Evolutionary conservation across 768 basidiomycete genomes (phyloP).

Genomic region (Pulveroboletus sp.): DNA sequence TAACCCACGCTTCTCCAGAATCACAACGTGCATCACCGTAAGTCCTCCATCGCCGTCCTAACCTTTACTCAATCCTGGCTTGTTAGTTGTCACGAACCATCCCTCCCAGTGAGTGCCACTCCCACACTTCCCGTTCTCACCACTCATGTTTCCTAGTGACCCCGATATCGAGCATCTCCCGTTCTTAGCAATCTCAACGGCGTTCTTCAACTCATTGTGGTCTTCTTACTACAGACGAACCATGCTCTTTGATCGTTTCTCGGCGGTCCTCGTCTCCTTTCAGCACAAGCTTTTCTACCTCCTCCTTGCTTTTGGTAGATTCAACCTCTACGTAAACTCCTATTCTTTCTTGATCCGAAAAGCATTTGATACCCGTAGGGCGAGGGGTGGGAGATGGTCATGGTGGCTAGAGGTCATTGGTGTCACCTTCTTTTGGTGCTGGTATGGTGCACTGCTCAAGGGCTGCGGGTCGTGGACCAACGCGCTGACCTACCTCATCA

Average conservation of each 20-base stretch:
- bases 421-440: conserved; percentile 80
- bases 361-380: conserved; percentile 57
- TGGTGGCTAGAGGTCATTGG: conserved; percentile 74
- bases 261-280: conserved; percentile 58
- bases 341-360: conserved; percentile 70
- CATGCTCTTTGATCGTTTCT: conserved; percentile 71
- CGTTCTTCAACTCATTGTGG: conserved; percentile 81
- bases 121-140: background rate
- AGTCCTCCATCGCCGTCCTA: conserved; percentile 33
- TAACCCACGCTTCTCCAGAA: conserved; percentile 43
- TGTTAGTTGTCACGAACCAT: conserved; percentile 90
- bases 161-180: conserved; percentile 87
- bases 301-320: conserved; percentile 84
- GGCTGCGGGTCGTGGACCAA: conserved; percentile 69
- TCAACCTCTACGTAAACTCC: conserved; percentile 90
- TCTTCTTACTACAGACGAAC: conserved; percentile 93
- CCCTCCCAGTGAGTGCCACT: conserved; percentile 73
- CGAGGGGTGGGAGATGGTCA: conserved; percentile 70
- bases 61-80: conserved; percentile 2
- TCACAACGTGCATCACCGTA: conserved; percentile 94
- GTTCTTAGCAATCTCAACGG: conserved; percentile 89
- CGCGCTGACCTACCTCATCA: conserved; percentile 67
- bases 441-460: conserved; percentile 71
- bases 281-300: conserved; percentile 95
- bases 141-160: conserved; percentile 44